Evolutionary conservation across 805 yeast species (phyloP).

Genomic region (Wickerhamiella cacticola): DNA sequence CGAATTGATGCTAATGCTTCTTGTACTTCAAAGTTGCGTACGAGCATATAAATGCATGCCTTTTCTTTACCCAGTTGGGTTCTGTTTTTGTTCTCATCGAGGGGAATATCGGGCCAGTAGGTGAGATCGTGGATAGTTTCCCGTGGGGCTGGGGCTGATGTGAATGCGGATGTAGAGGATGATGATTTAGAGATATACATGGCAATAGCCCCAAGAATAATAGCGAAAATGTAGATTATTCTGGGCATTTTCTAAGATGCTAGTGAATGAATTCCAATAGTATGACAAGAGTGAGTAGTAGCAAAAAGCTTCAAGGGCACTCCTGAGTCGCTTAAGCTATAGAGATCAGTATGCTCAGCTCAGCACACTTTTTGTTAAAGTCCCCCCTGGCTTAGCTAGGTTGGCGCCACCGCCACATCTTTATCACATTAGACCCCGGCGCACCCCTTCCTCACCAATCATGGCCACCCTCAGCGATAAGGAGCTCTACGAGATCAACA

Average conservation of each 20-base stretch:
- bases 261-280: too few species aligned
- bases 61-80: conserved; percentile 48
- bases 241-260: too few species aligned
- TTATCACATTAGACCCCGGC: background rate
- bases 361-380: too few species aligned
- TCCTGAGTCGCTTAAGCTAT: too few species aligned
- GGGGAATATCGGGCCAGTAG: conserved; percentile 22
- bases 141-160: too few species aligned
- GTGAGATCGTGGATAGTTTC: conserved; percentile 17
- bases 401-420: too few species aligned
- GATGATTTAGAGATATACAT: background rate
- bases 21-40: conserved; percentile 63
- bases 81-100: conserved; percentile 20
- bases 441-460: conserved; percentile 10
- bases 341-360: too few species aligned
- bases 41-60: conserved; percentile 81
- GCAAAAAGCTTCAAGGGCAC: too few species aligned
- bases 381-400: too few species aligned
- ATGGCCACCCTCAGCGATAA: conserved; percentile 23
- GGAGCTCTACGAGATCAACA: conserved; percentile 55
- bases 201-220: background rate
- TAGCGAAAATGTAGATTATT: background rate
- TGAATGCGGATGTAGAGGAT: background rate
- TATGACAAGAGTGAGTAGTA: too few species aligned
- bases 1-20: conserved; percentile 70